phyloP scores from a whole-genome alignment of 768 basidiomycete species.

The Collybia sp. region DNA sequence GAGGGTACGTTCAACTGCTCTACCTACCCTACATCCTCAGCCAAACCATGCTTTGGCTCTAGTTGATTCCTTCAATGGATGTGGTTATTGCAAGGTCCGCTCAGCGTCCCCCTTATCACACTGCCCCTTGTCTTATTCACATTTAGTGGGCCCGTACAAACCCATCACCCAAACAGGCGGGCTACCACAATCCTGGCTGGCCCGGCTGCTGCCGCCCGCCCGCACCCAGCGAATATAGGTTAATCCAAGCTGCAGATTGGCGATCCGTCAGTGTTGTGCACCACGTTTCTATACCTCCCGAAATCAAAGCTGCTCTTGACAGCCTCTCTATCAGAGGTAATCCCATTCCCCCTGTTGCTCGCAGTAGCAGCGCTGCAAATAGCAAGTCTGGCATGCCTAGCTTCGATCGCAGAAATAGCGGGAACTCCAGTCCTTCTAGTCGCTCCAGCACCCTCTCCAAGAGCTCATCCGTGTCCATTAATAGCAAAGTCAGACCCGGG shows the following conservation, averaged over 20 bases:
- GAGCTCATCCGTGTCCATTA: slow-evolving; percentile 24
- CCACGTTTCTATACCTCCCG: slow-evolving; percentile 65
- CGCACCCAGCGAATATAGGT: slow-evolving; percentile 46
- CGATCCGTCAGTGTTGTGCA: slow-evolving; percentile 73
- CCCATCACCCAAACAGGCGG: slow-evolving; percentile 48
- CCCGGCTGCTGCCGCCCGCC: slow-evolving; percentile 89
- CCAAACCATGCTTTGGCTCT: slow-evolving; percentile 8
- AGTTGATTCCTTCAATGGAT: slow-evolving; percentile 83
- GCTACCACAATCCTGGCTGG: slow-evolving; percentile 74
- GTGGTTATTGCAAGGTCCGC: slow-evolving; percentile 85
- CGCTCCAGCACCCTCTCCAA: slow-evolving; percentile 27
- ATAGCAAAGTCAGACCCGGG: slow-evolving; percentile 42
- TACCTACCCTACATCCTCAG: slow-evolving; percentile 12
- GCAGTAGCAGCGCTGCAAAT: slow-evolving; percentile 16
- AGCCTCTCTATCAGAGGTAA: slow-evolving; percentile 37
- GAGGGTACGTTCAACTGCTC: slow-evolving; percentile 52
- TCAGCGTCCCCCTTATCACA: slow-evolving; percentile 11
- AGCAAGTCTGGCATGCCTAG: slow-evolving; percentile 24
- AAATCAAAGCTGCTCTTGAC: slow-evolving; percentile 67
- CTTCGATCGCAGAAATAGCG: slow-evolving; percentile 43
- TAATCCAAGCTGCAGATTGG: slow-evolving; percentile 76
- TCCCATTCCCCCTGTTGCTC: slow-evolving; percentile 23
- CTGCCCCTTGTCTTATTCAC: slow-evolving; percentile 17
- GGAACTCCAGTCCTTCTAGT: slow-evolving; percentile 36
- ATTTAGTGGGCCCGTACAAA: slow-evolving; percentile 67